Evolutionary conservation across 2,329 filamentous ascomycete genomes (phyloP), one percentile per base, ranked within the genome.

Genomic region (Aspergillus sp.): DNA sequence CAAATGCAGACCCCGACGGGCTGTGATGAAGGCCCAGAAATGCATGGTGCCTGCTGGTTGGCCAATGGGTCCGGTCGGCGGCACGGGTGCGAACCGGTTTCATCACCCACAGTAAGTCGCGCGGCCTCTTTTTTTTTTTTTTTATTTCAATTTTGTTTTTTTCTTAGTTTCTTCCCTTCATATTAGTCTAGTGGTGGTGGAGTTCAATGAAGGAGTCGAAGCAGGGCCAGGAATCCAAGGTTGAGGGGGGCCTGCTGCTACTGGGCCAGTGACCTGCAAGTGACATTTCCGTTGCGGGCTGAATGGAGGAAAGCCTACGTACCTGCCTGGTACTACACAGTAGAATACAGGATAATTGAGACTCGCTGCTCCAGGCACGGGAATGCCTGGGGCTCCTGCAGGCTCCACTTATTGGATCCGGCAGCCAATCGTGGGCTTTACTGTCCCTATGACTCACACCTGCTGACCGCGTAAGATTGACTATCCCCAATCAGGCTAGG

Each of bases 361-460:
- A 39, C 39, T 47, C n/a, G 39, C 53, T 55, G 53, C 53, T 47
- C 53, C 53, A 47, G 53, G 53, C 53, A 55, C 53, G 41, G 41
- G 39, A 55, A 55, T 63, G 63, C 63, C 61, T 66, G 64, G 60
- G 59, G 63, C 54, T 58, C 15, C 25, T 36, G 25, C n/a, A 32
- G 25, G 38, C 45, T 45, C 63, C 63, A 63, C 54, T 30, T 3
- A 6, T 4, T 19, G 17, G 5, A 2, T 4, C 12, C 12, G 2
- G 2, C n/a, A 9, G 23, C 75, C 74, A 77, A 77, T 76, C 28
- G 69, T 1, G 7, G 1, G 2, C 1, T 5, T 0, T 0, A 2
- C 51, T 41, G 50, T 19, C 28, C 49, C 58, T 73, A 69, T 78
- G 75, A 78, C 68, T 78, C 75, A 78, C 74, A 77, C 72, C 66